phyloP scores from a whole-genome alignment of 2,329 filamentous ascomycete genomes.

The Fusarium stilboides region DNA sequence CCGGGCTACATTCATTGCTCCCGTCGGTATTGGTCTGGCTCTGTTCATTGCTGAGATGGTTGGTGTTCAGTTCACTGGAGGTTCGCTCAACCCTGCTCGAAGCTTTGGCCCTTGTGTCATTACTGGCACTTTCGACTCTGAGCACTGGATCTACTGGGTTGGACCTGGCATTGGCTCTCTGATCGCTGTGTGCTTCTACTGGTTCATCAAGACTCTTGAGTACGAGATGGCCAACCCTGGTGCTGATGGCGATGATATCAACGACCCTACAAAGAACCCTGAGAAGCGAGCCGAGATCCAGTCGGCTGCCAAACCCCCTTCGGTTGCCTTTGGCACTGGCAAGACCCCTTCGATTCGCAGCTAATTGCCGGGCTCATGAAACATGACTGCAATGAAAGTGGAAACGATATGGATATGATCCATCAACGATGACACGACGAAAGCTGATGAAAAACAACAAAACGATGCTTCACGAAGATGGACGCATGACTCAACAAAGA shows the following conservation, averaged over 20 bases:
- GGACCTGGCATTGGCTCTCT: conserved; percentile 55
- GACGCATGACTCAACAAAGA: neutral
- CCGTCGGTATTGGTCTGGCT: conserved; percentile 63
- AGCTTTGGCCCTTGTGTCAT: conserved; percentile 64
- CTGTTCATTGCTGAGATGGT: conserved; percentile 63
- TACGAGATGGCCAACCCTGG: conserved; percentile 64
- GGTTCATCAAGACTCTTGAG: conserved; percentile 59
- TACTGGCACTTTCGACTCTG: conserved; percentile 56
- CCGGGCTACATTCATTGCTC: conserved; percentile 63
- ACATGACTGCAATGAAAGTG: conserved; percentile 16
- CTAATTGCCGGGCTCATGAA: conserved; percentile 16
- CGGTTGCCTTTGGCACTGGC: conserved; percentile 34
- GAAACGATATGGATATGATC: conserved; percentile 11
- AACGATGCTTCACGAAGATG: conserved; percentile 8
- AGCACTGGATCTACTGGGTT: conserved; percentile 66
- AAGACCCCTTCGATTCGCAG: conserved; percentile 46
- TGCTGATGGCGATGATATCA: conserved; percentile 60
- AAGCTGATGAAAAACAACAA: neutral
- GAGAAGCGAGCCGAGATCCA: conserved; percentile 56
- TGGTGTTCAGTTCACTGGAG: conserved; percentile 65
- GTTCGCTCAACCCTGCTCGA: conserved; percentile 63
- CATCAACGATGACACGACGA: conserved; percentile 22
- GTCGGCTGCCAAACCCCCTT: conserved; percentile 30
- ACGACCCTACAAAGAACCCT: conserved; percentile 62
- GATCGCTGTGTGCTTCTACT: conserved; percentile 56